Evolutionary conservation across 2,329 filamentous ascomycete genomes (phyloP).

Genomic region (Fusarium transvaalense): DNA sequence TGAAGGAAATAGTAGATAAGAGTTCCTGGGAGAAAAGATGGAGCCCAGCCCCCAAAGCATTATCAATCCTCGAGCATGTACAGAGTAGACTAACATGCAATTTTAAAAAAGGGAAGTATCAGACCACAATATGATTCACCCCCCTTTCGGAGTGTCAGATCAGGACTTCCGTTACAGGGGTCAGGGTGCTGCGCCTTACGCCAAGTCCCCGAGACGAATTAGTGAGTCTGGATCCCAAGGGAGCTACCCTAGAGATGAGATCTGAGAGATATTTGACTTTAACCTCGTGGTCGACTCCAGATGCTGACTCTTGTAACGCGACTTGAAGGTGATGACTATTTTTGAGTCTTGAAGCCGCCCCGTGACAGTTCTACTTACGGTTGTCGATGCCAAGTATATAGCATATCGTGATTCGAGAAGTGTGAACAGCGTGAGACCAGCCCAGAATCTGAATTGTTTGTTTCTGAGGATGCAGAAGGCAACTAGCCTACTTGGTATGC

Average conservation of each 20-base stretch:
- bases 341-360: background rate
- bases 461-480: too few relatives aligned
- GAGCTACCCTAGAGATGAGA: background rate
- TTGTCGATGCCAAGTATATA: rapidly evolving
- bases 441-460: too few relatives aligned
- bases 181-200: background rate
- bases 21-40: background rate
- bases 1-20: background rate
- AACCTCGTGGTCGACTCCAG: rapidly evolving
- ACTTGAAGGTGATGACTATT: background rate
- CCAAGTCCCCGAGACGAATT: background rate
- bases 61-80: background rate
- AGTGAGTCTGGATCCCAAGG: background rate
- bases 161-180: background rate
- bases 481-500: background rate
- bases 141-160: background rate
- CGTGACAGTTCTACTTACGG: too few relatives aligned
- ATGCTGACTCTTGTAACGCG: background rate
- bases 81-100: too few relatives aligned
- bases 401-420: too few relatives aligned
- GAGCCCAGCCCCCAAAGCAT: background rate
- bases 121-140: background rate
- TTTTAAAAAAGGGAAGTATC: background rate
- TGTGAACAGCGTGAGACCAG: too few relatives aligned
- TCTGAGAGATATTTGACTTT: background rate